Evolutionary conservation across 768 basidiomycete genomes (phyloP).

Genomic region (Thelephora ganbajun): DNA sequence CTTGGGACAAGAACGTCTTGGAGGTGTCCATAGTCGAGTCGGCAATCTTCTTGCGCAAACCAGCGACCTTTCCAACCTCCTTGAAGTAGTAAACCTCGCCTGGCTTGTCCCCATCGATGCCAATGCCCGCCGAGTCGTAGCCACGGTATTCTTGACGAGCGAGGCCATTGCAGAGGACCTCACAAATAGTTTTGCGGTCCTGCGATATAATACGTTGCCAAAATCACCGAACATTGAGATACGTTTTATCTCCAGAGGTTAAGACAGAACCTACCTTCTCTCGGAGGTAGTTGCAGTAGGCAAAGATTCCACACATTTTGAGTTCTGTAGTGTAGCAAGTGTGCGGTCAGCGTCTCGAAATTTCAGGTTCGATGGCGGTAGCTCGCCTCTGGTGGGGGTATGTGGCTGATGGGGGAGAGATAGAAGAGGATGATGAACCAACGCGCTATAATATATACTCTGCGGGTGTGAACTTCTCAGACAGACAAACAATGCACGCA

Average conservation of each 20-base stretch:
- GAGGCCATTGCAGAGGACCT: constrained; percentile 82
- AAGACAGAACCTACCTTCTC: constrained; percentile 59
- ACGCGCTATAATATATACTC: too few relatives aligned
- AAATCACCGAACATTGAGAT: not conserved
- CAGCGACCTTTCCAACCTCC: constrained; percentile 94
- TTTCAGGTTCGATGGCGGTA: not conserved
- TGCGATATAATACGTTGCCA: constrained; percentile 17
- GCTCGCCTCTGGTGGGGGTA: constrained; percentile 4
- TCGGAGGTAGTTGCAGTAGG: constrained; percentile 86
- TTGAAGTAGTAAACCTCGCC: constrained; percentile 79
- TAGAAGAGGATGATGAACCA: too few relatives aligned
- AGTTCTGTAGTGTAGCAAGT: constrained; percentile 5
- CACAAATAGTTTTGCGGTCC: constrained; percentile 84
- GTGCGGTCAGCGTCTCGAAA: not conserved
- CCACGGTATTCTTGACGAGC: constrained; percentile 96
- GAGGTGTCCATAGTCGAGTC: constrained; percentile 53
- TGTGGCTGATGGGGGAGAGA: constrained; percentile 2
- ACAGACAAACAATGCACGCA: constrained; percentile 3
- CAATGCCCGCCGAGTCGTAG: constrained; percentile 89
- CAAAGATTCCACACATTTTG: constrained; percentile 90
- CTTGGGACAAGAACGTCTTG: constrained; percentile 73
- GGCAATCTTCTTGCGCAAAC: constrained; percentile 81
- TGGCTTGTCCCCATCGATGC: constrained; percentile 82
- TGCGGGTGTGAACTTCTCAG: constrained; percentile 1
- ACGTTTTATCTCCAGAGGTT: constrained; percentile 1